Evolutionary conservation across 2,329 filamentous ascomycete genomes (phyloP), one percentile per base, ranked within the genome.

Genomic region (Xylariales sp.): DNA sequence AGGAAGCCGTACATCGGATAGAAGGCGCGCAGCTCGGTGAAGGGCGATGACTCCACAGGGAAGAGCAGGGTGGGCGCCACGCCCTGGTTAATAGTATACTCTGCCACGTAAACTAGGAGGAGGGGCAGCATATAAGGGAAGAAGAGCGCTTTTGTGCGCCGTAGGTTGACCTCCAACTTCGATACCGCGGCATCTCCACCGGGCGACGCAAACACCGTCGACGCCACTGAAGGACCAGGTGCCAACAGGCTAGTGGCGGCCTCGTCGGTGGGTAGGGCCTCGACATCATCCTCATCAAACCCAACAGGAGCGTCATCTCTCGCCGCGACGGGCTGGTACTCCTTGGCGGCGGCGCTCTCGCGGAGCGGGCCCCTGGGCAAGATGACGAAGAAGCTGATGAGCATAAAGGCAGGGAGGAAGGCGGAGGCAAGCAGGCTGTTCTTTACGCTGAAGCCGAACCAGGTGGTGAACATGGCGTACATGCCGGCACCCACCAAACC

Each of bases 41-140:
- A 97, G 0, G 93, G 93, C 1, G 86, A 84, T 10, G 75, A 63
- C 1, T 72, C 56, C 1, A 96, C 70, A 0, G 90, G 88, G 56
- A 95, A 98, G 5, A 98, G 76, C 0, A 97, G 70, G 0, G 89
- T 95, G 1, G 93, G 91, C 0, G 88, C 74, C 1, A 97, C 88
- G 24, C 90, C 91, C 66, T 95, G 90, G 65, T 97, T 97, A 62
- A 97, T 96, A 39, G 87, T 94, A 60, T 98, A 98, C 67, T 98
- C 93, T 40, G 90, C 88, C 24, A 97, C 77, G 59, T 96, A 98
- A 20, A 98, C 93, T 13, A 97, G 67, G 23, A 97, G 72, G 12
- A 98, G 73, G 0, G 93, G 93, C 4, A 95, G 72, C 89, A 98
- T 97, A 60, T 83, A 83, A 0, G 79, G 79, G 30, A 94, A 67